Evolutionary conservation across 2,329 filamentous ascomycete species (phyloP), one percentile per base, ranked within the genome.

Genomic region (Alternaria viburni): DNA sequence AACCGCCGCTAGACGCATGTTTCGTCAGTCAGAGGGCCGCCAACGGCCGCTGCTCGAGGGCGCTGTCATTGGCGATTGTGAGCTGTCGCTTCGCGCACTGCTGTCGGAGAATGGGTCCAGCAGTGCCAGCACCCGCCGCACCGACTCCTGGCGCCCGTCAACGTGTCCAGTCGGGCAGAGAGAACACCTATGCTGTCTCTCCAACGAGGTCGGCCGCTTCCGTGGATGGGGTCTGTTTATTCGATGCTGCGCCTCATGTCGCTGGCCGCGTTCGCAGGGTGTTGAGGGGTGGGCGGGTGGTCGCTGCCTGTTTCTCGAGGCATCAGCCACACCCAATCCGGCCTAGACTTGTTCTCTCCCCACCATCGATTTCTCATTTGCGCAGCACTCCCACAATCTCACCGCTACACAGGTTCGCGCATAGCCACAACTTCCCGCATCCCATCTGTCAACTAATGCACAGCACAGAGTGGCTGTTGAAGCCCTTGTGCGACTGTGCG

Each of bases 71-170:
- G 66, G 73, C 49, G 54, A 56, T 50, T 43, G 51, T 56, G 30
- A 50, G 46, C 45, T 63, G 44, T 69, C 62, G 54, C 46, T 26
- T 32, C 25, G 59, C 51, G 52, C 59, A 36, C 56, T 58, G 65
- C 50, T 61, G 59, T 32, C 19, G 54, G 56, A 54, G 45, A 2
- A 54, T 17, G 57, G 57, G 61, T 47, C 61, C n/a, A 49, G 6
- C 52, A 60, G 62, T 67, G 73, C 57, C 72, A 73, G 71, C 69
- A 70, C 68, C 71, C 73, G 73, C 73, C 69, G 47, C 59, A 26
- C 50, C 54, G 61, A 52, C 61, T 70, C 64, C 63, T 73, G 69
- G 66, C 66, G 66, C 66, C 30, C 55, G 66, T 64, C 61, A 67
- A 70, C 67, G 64, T 64, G 65, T 69, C 64, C 46, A 54, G 46